Evolutionary conservation across 129 eudicot genomes (phyloP), one percentile per base, ranked within the genome.

Genomic region (Lactuca saligna): DNA sequence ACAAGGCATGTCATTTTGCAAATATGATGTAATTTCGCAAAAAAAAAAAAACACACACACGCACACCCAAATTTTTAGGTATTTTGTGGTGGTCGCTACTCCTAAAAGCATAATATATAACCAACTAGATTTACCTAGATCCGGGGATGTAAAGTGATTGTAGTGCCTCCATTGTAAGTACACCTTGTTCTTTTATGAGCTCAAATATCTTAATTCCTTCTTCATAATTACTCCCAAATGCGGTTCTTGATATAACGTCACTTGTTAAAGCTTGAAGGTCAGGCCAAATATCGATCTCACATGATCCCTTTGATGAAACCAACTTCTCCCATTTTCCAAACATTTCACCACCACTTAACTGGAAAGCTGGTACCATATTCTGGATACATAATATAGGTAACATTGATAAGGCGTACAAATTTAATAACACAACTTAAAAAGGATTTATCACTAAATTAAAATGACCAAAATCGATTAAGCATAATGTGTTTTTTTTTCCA

Each of bases 301-400:
- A 17, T 25, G 34, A 65, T 2, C 70, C 57, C 17, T 42, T 51
- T 14, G 56, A 20, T 20, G 48, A 33, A 61, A 48, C 44, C 57
- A 65, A 12, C 58, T 10, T 51, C 70, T 29, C 57, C 70, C 70
- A 65, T 10, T 65, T 65, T 25, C 8, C 44, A 10, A 65, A 3
- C 55, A 65, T 65, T 32, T 65, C 6, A 25, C 3, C 13, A 37
- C 70, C 50, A 33, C 70, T 48, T 42, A 65, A 65, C 0, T 48
- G 41, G 33, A 48, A 42, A 16, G 58, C 70, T 48, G 70, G 58
- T 51, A 20, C 9, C 70, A 65, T 65, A 46, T 65, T 48, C 70
- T 65, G 65, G 16, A 3, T 25, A 25, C 29, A 25, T 25, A 25
- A 25, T 25, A 25, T 25, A 25, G 29, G 29, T 25, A 25, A 3